Conservation (phyloP, 176 grass and related monocot species). For the Luzula sylvatica region DNA sequence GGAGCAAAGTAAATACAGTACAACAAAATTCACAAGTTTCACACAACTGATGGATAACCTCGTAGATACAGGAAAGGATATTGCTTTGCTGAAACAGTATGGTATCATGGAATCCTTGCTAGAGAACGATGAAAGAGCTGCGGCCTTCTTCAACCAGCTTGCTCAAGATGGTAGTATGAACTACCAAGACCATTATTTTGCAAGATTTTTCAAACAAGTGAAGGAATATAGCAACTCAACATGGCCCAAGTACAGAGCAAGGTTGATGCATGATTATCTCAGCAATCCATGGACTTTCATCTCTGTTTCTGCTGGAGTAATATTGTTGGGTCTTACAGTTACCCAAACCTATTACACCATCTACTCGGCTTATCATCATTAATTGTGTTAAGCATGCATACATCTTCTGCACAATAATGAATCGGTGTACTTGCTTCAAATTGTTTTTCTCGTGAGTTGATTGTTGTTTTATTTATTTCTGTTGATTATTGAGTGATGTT, state of each 20-base stretch:
- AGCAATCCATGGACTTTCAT: slow-evolving; percentile 4
- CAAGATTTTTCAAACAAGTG: neutral
- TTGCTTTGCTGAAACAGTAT: neutral
- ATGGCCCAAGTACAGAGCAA: slow-evolving; percentile 3
- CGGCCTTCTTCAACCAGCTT: slow-evolving; percentile 8
- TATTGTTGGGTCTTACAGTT: slow-evolving; percentile 1
- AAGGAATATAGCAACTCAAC: neutral
- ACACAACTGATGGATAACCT: slow-evolving; percentile 4
- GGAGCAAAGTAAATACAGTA: slow-evolving; percentile 17
- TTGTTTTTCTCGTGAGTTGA: too few relatives aligned
- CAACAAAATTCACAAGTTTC: neutral
- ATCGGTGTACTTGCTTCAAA: too few relatives aligned
- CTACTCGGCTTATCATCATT: neutral
- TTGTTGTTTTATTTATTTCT: too few relatives aligned
- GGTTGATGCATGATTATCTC: slow-evolving; percentile 5
- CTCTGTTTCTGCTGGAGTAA: neutral
- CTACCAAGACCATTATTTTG: neutral
- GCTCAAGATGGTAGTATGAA: neutral
- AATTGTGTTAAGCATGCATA: neutral
- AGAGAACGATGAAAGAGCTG: neutral
- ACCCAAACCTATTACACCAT: neutral
- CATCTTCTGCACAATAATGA: too few relatives aligned
- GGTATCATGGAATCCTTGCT: slow-evolving; percentile 2
- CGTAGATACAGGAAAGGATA: slow-evolving; percentile 6
- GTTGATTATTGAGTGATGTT: too few relatives aligned